Percentiles rank a stretch among this genome's conserved stretches.
These are phyloP conservation scores for Thoreauomyces humboldtii DNA, from an alignment of 192 early-diverging fungal species.

Conservation along the genomic window DNA sequence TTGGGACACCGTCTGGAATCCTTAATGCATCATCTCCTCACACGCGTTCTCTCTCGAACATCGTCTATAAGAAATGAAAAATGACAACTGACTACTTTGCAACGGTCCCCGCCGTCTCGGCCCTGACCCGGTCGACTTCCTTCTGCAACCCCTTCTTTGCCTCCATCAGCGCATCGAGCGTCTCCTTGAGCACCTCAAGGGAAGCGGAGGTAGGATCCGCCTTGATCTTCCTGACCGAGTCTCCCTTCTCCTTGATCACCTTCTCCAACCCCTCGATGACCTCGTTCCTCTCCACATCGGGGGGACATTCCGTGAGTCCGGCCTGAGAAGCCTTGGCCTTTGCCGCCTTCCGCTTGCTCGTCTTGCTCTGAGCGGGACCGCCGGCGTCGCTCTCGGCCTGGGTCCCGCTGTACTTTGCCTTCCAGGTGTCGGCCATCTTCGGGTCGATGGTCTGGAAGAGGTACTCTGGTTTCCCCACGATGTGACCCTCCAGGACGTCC, in stretches of 20 bases:
- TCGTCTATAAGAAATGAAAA: no score
- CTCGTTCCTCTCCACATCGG: conserved; percentile 39
- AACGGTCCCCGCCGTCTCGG: no score
- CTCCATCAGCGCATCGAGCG: conserved; percentile 43
- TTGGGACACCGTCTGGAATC: no score
- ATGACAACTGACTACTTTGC: no score
- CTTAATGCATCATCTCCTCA: no score
- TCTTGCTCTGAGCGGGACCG: conserved; percentile 5
- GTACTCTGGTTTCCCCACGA: conserved; percentile 82
- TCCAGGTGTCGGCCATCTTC: conserved; percentile 74
- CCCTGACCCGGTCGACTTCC: not conserved
- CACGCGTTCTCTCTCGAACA: no score
- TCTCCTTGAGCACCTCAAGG: conserved; percentile 20
- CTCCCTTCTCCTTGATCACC: conserved; percentile 53
- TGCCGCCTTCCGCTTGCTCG: conserved; percentile 15
- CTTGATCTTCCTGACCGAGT: conserved; percentile 57
- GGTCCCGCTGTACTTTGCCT: conserved; percentile 74
- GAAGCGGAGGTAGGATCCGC: conserved; percentile 49
- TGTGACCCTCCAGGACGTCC: conserved; percentile 81
- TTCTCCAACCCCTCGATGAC: conserved; percentile 54
- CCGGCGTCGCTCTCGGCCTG: conserved; percentile 12
- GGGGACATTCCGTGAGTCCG: conserved; percentile 25
- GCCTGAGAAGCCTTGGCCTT: conserved; percentile 35
- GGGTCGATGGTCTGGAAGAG: conserved; percentile 90
- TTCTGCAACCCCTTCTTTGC: conserved; percentile 32